Evolutionary conservation across 129 eudicot genomes (phyloP), one percentile per base, ranked within the genome.

Genomic region (Logfia minima): DNA sequence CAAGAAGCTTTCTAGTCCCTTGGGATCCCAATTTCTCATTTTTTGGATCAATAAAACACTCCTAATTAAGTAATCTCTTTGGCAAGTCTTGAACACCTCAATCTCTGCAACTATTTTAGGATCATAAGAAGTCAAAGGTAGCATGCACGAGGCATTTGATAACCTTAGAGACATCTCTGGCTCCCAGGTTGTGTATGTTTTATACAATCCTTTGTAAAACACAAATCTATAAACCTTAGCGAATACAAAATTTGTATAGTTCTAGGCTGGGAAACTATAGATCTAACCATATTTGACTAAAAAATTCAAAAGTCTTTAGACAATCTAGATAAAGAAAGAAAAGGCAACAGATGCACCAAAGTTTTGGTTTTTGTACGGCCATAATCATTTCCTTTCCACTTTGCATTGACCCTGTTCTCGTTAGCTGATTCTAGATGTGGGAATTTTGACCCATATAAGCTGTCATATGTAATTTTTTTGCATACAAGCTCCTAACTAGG

Each of bases 31-130:
- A 59, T 48, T 78, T 35, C 76, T 58, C 62, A 37, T 5, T 26
- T 68, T 23, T 69, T 59, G 82, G 75, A 78, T 78, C 82, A 60
- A 41, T 69, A 37, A 69, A 56, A 56, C 81, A 78, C 76, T 59
- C 75, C 9, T 68, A 55, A 77, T n/a, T 41, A 39, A 78, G 48
- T 41, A 41, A 41, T 41, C 48, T 14, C 43, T 65, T 56, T 34
- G 2, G 23, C 37, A 72, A 72, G 17, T 59, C 51, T 69, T 24
- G 62, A 69, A 58, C 45, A 59, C 32, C 45, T 68, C 43, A 78
- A 78, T 69, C 18, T 9, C 24, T 68, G 56, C 75, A 68, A 68
- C 81, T 34, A 77, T 32, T 55, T 77, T 77, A 77, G 69, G 81
- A 77, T 68, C 75, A 55, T 35, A 26, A 67, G 17, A 68, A 55